Conservation (phyloP, 2,329 filamentous ascomycete genomes). For the Akanthomyces lecanii region DNA sequence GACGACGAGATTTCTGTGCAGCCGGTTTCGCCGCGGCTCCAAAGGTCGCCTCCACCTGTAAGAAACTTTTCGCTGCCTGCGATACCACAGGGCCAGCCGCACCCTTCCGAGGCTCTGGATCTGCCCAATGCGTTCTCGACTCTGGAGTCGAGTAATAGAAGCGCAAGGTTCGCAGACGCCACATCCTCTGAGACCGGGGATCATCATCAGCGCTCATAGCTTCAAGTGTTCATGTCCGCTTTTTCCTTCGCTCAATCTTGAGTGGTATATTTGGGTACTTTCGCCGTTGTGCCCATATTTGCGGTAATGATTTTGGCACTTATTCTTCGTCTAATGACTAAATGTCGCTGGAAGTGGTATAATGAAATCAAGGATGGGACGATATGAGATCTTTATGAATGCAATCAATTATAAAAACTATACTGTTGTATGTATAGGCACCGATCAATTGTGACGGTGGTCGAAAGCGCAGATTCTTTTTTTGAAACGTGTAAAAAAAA, state of each 20-base stretch:
- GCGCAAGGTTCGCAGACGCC: background rate
- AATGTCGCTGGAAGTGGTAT: background rate
- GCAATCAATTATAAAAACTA: background rate
- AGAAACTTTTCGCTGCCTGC: background rate
- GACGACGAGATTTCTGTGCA: slow-evolving; percentile 2
- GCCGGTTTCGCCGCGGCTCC: background rate
- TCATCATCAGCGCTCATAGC: background rate
- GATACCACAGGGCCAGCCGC: background rate
- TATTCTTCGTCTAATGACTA: background rate
- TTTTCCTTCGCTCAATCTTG: background rate
- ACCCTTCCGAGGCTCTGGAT: slow-evolving; percentile 2
- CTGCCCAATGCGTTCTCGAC: background rate
- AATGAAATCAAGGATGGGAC: background rate
- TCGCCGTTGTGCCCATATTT: background rate
- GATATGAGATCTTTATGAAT: background rate
- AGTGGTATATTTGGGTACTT: background rate
- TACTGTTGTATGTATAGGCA: background rate
- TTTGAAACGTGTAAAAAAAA: background rate
- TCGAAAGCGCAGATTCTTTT: background rate
- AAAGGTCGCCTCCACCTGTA: background rate
- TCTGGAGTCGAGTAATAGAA: background rate
- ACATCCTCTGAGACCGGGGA: background rate
- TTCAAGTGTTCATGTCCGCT: background rate
- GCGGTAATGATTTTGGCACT: too few species aligned
- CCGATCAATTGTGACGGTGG: background rate